Evolutionary conservation across 192 early-diverging fungal genomes (phyloP), one percentile per base, ranked within the genome.

Genomic region (Kickxella alabastrina): DNA sequence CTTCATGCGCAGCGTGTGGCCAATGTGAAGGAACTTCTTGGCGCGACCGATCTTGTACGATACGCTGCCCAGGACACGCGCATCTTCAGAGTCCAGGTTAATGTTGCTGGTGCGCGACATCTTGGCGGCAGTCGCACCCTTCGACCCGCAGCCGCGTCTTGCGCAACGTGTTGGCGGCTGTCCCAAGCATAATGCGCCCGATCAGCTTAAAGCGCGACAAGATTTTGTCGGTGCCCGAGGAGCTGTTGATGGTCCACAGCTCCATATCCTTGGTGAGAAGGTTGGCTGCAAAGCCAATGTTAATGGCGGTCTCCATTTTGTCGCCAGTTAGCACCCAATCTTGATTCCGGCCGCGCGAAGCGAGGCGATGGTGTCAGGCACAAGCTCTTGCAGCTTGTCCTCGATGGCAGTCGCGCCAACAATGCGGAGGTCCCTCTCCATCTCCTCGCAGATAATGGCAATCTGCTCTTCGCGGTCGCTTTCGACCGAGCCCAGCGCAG

Each of bases 301-400:
- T 97, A 72, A 98, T 97, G 13, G 96, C 96, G 0, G 96, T 98
- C 70, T 98, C 96, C 75, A 96, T 66, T 61, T 97, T 97, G 74
- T 98, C 96, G 27, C 96, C 96, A 0, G 96, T 98, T 43, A 98
- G 69, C 1, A 98, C 94, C 96, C 96, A 98, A 98, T 84, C 63
- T 93, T 92, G 62, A 97, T 92, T 3, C 93, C 92, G 0, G 93
- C 92, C 26, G 83, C 76, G 1, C 86, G 75, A 18, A 98, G 79
- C 1, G 85, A 68, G 8, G 81, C 88, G 49, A 98, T 97, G 38
- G 85, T 83, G 17, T 96, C 87, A 0, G 96, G 96, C 1, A 97
- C 96, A 9, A 89, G 91, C 40, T 97, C 93, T 59, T 98, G 96
- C 18, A 98, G 78, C 58, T 91, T 88, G 65, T 98, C 96, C 65